These are phyloP conservation scores for Polymyxa betae DNA, from an alignment of 208 protist genomes.

Conservation along the genomic window DNA sequence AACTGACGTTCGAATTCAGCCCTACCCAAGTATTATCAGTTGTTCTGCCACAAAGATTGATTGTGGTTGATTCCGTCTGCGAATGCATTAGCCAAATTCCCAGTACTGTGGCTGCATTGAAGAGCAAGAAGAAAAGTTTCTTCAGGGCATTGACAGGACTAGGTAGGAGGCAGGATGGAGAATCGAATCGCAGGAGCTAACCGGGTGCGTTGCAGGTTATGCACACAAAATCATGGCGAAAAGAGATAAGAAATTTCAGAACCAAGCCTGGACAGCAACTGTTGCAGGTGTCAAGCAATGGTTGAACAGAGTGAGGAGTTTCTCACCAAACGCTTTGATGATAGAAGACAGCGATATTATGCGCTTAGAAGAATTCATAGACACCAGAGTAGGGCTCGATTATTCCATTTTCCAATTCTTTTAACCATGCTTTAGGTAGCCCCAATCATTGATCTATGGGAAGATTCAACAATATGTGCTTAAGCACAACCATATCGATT, in stretches of 20 bases:
- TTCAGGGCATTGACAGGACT: not conserved
- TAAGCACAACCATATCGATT: too few species aligned
- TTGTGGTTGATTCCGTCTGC: not conserved
- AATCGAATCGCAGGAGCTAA: too few species aligned
- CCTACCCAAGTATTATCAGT: not conserved
- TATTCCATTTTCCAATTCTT: too few species aligned
- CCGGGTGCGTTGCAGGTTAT: too few species aligned
- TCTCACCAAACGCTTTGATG: not conserved
- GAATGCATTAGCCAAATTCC: not conserved
- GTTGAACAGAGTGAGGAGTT: not conserved
- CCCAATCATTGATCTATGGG: too few species aligned
- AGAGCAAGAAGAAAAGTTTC: conserved; percentile 21
- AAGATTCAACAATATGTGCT: too few species aligned
- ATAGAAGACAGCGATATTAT: not conserved
- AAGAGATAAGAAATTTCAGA: not conserved
- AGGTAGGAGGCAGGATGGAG: too few species aligned
- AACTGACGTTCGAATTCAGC: not conserved
- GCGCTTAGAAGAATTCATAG: not conserved
- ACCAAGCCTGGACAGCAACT: not conserved
- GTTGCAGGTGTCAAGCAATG: not conserved
- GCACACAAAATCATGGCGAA: not conserved
- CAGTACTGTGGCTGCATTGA: not conserved
- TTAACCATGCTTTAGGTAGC: too few species aligned
- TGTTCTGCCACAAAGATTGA: not conserved
- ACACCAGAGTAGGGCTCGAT: not conserved